Evolutionary conservation across 768 basidiomycete genomes (phyloP), one percentile per base, ranked within the genome.

Genomic region (Xerocomus spinulosus): DNA sequence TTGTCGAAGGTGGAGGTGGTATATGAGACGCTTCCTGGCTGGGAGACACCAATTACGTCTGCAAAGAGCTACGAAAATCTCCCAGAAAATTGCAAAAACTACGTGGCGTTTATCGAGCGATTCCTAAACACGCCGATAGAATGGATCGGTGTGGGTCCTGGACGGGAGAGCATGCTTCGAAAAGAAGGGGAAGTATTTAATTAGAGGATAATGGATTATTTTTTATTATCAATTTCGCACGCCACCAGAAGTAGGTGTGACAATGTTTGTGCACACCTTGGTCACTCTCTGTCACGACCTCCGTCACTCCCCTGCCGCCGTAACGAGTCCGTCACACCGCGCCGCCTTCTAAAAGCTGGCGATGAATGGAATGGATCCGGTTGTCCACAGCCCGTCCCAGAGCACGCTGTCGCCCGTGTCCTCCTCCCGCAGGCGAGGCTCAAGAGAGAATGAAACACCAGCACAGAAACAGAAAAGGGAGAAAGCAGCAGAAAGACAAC

Each of bases 61-160:
- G 69, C 72, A 53, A 81, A 65, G 33, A 72, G 73, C 40, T 95
- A 83, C 63, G 82, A 83, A 9, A 83, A 76, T 9, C 74, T 99
- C 6, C 96, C 96, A 0, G 79, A 79, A 34, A 85, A 87, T 51
- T 94, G 92, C 73, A 82, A 78, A 73, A 79, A 75, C 58, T 99
- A 98, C 66, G 73, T 98, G 44, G 78, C 79, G 50, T 97, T 87
- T 64, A 88, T 98, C 53, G 94, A 97, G 67, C 59, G 77, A 17
- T 85, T 74, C 63, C 65, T 90, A 17, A 75, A 74, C 9, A 81
- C 87, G 9, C 84, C 82, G 41, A 75, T 97, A 48, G 82, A 85
- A 68, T 98, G 90, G 87, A 92, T 97, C 43, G 95, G 95, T 10
- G 85, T 94, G 17, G 95, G 95, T 1, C 91, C 95, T 14, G 88